A percentile compares a stretch with the other conserved stretches of the same genome.
phyloP scores from a whole-genome alignment of 2,329 filamentous ascomycete genomes.

The Amauroascus niger region DNA sequence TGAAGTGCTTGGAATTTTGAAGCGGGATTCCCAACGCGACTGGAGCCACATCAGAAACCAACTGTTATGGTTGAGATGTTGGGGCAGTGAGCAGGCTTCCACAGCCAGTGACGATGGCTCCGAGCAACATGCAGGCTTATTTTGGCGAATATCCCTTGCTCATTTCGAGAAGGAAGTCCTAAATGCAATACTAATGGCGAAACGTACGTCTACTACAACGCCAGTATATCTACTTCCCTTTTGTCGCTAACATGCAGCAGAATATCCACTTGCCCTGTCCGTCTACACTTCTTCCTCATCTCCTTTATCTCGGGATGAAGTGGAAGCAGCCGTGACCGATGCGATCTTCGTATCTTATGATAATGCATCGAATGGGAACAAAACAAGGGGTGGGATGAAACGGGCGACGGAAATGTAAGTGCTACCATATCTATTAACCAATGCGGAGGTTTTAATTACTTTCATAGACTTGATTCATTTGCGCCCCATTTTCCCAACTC shows the following conservation, averaged over 20 bases:
- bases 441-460: constrained; percentile 8
- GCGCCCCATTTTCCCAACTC: constrained; percentile 35
- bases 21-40: constrained; percentile 36
- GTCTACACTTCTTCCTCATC: constrained; percentile 28
- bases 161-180: constrained; percentile 49
- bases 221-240: constrained; percentile 14
- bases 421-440: not conserved
- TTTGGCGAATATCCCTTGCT: constrained; percentile 42
- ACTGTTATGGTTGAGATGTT: constrained; percentile 53
- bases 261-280: constrained; percentile 36
- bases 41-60: constrained; percentile 43
- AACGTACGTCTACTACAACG: constrained; percentile 25
- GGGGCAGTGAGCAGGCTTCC: constrained; percentile 37
- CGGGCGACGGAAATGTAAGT: constrained; percentile 49
- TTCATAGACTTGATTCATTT: constrained; percentile 35
- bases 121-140: constrained; percentile 35
- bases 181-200: constrained; percentile 44
- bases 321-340: constrained; percentile 45
- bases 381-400: constrained; percentile 53
- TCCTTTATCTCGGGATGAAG: constrained; percentile 36
- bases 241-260: constrained; percentile 18
- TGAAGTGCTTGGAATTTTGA: constrained; percentile 43
- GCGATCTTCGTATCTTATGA: constrained; percentile 51
- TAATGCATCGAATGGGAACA: constrained; percentile 57
- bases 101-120: constrained; percentile 21